Conservation (phyloP, 805 yeast genomes). For the Candida dendrica region DNA sequence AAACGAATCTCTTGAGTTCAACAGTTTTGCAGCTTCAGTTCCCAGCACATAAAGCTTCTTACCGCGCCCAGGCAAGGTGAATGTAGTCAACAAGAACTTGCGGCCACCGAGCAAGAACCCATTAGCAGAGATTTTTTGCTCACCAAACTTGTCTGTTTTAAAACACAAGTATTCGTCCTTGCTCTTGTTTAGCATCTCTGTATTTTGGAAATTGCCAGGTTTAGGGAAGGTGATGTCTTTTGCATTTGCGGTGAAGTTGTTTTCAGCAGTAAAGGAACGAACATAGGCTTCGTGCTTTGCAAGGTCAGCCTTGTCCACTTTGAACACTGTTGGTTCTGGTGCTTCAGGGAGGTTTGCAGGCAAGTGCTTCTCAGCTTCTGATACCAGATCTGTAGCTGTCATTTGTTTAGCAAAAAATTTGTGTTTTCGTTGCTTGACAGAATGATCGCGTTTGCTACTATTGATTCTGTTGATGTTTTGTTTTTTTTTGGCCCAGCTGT, state of each 20-base stretch:
- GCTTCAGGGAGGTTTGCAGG: conserved; percentile 16
- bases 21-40: conserved; percentile 31
- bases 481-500: no score
- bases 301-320: conserved; percentile 5
- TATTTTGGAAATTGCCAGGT: conserved; percentile 7
- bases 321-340: conserved; percentile 19
- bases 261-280: conserved; percentile 1
- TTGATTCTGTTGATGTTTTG: background rate
- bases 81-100: conserved; percentile 31
- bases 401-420: background rate
- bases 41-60: conserved; percentile 32
- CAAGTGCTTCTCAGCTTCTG: conserved; percentile 9
- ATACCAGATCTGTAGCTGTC: background rate
- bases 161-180: conserved; percentile 26
- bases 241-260: conserved; percentile 4
- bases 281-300: conserved; percentile 8
- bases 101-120: conserved; percentile 34
- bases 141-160: conserved; percentile 36
- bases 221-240: conserved; percentile 8
- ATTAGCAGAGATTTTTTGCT: conserved; percentile 31
- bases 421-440: no score
- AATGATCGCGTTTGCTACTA: no score
- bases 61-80: conserved; percentile 32
- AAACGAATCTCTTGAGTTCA: conserved; percentile 43
- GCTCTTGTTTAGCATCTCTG: conserved; percentile 11